phyloP scores from a whole-genome alignment of 176 grass and related monocot species.

The Triticum urartu region DNA sequence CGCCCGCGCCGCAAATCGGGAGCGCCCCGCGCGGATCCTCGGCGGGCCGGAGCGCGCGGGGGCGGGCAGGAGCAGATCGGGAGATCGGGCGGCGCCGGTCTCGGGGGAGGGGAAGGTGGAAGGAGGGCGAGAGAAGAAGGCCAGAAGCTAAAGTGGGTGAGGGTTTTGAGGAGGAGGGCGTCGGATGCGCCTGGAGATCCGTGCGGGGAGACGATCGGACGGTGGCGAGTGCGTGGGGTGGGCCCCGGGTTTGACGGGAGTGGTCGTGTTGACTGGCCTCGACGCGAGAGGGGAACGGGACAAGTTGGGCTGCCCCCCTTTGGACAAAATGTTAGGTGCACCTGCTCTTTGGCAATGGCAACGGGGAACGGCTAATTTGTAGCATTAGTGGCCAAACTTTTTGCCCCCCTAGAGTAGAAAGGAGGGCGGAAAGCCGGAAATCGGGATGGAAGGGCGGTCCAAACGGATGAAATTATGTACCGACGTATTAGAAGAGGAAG shows the following conservation, averaged over 20 bases:
- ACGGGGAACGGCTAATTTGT: neutral
- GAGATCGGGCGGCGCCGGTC: conserved; percentile 41
- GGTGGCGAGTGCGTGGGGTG: neutral
- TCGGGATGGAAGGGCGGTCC: too few relatives aligned
- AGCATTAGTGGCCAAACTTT: neutral
- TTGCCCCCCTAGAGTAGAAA: neutral
- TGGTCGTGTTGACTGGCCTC: conserved; percentile 39
- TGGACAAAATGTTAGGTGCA: conserved; percentile 46
- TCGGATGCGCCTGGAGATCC: conserved; percentile 6
- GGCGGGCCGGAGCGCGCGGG: conserved; percentile 21
- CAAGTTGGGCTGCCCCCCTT: neutral
- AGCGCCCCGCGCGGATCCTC: neutral
- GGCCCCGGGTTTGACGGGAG: conserved; percentile 34
- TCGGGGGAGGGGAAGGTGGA: neutral
- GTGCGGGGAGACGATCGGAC: neutral
- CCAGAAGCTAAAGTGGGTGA: conserved; percentile 22
- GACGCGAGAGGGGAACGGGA: neutral
- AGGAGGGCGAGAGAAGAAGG: neutral
- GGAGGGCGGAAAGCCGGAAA: neutral
- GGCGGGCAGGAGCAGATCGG: conserved; percentile 39
- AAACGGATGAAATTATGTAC: neutral
- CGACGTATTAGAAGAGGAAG: neutral
- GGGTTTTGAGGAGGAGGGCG: conserved; percentile 47
- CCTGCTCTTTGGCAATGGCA: conserved; percentile 31
- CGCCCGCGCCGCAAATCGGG: neutral